Evolutionary conservation across 441 rosid species (phyloP).

Genomic region (Populus hybrid): DNA sequence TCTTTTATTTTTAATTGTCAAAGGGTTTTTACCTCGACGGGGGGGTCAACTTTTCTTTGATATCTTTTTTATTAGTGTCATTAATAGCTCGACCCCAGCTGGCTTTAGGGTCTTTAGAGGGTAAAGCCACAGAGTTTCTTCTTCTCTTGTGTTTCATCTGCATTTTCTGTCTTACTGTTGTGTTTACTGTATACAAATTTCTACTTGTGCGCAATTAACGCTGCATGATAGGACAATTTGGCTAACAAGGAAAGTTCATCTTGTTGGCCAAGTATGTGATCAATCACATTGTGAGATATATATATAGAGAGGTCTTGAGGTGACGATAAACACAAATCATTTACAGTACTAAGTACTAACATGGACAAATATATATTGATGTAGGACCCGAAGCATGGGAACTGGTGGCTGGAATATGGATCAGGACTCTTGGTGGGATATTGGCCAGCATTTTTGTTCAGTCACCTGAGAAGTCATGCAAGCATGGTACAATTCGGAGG

Average conservation of each 20-base stretch:
- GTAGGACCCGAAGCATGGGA: constrained; percentile 98
- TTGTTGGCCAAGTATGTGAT: constrained; percentile 10
- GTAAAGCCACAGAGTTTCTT: constrained; percentile 5
- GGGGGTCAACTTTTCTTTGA: constrained; percentile 8
- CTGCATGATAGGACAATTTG: constrained; percentile 5
- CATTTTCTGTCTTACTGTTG: not conserved
- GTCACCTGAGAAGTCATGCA: constrained; percentile 79
- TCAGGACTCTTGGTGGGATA: constrained; percentile 85
- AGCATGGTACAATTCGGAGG: constrained; percentile 97
- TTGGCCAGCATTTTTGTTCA: constrained; percentile 88
- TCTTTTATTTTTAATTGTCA: constrained; percentile 9
- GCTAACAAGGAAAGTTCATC: not conserved
- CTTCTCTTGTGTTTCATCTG: not conserved
- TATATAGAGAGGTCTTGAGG: not conserved
- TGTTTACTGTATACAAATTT: not conserved
- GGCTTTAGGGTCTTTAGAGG: constrained; percentile 9
- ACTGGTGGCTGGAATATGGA: constrained; percentile 99
- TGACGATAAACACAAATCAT: not conserved
- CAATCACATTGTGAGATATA: not conserved
- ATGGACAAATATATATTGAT: not conserved
- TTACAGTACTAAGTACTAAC: not conserved
- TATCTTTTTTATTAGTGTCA: constrained; percentile 18
- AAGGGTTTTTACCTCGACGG: constrained; percentile 22
- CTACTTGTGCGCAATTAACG: not conserved
- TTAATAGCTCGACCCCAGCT: constrained; percentile 15